Evolutionary conservation across 345 rosid species (phyloP), one percentile per base, ranked within the genome.

Genomic region (Salix exigua): DNA sequence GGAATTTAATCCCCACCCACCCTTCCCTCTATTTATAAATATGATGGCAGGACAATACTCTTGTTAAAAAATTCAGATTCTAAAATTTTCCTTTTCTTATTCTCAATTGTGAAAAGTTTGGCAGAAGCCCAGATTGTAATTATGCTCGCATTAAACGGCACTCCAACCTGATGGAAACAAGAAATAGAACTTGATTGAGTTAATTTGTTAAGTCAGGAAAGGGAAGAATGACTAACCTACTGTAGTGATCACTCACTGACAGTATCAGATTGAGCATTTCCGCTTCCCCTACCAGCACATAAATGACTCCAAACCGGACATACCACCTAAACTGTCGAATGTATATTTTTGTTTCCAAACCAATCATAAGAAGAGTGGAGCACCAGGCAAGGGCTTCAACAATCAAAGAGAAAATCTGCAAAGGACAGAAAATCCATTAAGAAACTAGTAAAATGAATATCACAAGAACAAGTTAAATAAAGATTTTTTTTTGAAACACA

Each of bases 251-350:
- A 23, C 55, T 65, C 75, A 81, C 40, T 33, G 81, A 16, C 8
- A 81, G 73, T 51, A 77, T 65, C 21, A 78, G 63, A 74, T 74
- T 81, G 51, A 81, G 72, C 71, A 81, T 65, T 21, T 75, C 79
- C 65, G 78, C 81, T 74, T 81, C 79, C 70, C 81, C 84, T 33
- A 77, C 75, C 71, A 81, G 17, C 18, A 70, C 81, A 70, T 81
- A 81, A 33, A 81, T 9, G 71, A 81, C 84, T 73, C 84, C 84
- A 46, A 81, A 81, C 18, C 84, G 68, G 28, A 81, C 84, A 53
- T 81, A 77, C 84, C 84, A 81, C 30, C 84, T 81, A 40, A 81
- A 77, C 68, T 81, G 74, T 51, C 70, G 61, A 63, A 77, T 66
- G 23, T 81, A 81, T 8, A 81, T 71, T 66, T 74, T 81, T 51